Evolutionary conservation across 1,139 yeast genomes (phyloP).

Genomic region (Hanseniaspora gamundiae): DNA sequence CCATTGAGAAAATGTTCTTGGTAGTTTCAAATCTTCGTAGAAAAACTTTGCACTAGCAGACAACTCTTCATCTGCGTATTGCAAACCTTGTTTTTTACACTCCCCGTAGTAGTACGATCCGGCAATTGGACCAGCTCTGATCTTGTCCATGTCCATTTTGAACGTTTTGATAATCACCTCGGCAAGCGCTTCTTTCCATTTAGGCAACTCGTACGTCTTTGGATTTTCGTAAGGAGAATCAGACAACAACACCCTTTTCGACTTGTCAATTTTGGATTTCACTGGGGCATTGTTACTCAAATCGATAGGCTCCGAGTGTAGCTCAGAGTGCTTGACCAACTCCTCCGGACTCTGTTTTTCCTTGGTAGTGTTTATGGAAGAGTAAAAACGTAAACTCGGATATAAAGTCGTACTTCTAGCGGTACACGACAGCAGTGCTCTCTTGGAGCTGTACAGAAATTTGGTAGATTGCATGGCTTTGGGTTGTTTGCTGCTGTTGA

Average conservation of each 20-base stretch:
- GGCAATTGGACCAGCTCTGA: slow-evolving; percentile 89
- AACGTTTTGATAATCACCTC: slow-evolving; percentile 56
- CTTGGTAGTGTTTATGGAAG: neutral
- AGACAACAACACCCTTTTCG: slow-evolving; percentile 38
- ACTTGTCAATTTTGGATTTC: slow-evolving; percentile 15
- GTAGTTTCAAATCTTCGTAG: slow-evolving; percentile 71
- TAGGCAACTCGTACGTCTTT: slow-evolving; percentile 44
- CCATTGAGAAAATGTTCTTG: slow-evolving; percentile 87
- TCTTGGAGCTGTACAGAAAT: neutral
- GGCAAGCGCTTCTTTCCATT: slow-evolving; percentile 62
- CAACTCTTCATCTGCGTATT: slow-evolving; percentile 56
- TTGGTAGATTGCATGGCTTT: neutral
- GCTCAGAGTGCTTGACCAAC: slow-evolving; percentile 12
- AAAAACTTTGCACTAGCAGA: slow-evolving; percentile 56
- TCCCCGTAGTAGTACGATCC: slow-evolving; percentile 79
- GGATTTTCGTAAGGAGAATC: slow-evolving; percentile 44
- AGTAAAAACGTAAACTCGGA: neutral
- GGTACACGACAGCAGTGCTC: neutral
- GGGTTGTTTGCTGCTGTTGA: too few relatives aligned
- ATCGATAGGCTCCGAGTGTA: slow-evolving; percentile 11
- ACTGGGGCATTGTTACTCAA: slow-evolving; percentile 14
- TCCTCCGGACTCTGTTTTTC: slow-evolving; percentile 12
- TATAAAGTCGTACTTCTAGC: neutral
- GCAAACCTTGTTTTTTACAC: slow-evolving; percentile 76
- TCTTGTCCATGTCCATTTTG: slow-evolving; percentile 78